These are phyloP conservation scores for Chlorella vulgaris DNA, from an alignment of 139 green algal species.

Conservation along the genomic window DNA sequence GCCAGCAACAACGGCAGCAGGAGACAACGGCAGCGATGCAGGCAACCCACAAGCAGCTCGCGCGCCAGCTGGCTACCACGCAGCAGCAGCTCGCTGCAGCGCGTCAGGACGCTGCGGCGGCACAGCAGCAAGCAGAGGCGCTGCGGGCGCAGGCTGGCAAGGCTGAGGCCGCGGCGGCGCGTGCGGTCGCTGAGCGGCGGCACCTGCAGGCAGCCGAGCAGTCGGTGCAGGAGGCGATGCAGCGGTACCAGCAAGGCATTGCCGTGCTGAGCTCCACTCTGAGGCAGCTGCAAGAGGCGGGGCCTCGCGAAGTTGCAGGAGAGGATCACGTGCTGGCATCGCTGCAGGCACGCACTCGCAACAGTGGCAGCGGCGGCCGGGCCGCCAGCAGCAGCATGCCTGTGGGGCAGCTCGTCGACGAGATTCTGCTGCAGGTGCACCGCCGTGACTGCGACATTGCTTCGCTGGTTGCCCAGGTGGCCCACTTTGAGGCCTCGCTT, in stretches of 20 bases:
- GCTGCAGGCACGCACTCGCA: neutral
- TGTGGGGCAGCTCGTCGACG: constrained; percentile 24
- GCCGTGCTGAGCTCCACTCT: constrained; percentile 27
- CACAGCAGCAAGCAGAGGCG: constrained; percentile 17
- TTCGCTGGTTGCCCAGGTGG: constrained; percentile 23
- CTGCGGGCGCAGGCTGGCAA: neutral
- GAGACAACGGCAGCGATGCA: neutral
- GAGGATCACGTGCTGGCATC: constrained; percentile 1
- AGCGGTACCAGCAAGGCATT: constrained; percentile 25
- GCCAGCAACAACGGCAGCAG: neutral
- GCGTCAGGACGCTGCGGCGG: constrained; percentile 6
- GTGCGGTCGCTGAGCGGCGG: neutral
- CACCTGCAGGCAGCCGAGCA: neutral
- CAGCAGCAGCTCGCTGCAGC: neutral
- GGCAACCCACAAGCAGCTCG: constrained; percentile 4
- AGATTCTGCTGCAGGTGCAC: constrained; percentile 30
- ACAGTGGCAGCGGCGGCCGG: neutral
- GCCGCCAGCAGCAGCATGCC: constrained; percentile 11
- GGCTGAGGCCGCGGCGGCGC: neutral
- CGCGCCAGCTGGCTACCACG: neutral
- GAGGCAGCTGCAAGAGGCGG: constrained; percentile 22
- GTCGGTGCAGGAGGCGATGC: constrained; percentile 7
- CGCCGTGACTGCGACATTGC: constrained; percentile 24
- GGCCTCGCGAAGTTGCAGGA: neutral
- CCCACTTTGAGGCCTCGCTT: constrained; percentile 21